Conservation (phyloP, 176 grass and related monocot genomes). For the Rhynchospora breviuscula region DNA sequence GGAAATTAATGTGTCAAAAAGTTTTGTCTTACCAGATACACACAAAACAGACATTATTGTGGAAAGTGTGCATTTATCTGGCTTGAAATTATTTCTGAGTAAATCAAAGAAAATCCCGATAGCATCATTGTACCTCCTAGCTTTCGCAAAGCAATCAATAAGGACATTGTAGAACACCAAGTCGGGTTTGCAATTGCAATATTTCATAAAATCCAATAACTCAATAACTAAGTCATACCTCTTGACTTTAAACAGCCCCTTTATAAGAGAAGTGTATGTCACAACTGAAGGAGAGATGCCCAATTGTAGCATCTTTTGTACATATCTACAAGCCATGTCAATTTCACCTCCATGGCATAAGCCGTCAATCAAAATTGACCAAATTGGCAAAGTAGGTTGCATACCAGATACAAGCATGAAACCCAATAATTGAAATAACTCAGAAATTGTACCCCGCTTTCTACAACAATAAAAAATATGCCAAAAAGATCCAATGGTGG, state of each 20-base stretch:
- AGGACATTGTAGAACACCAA: conserved; percentile 76
- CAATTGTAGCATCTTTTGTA: conserved; percentile 54
- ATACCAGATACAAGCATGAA: conserved; percentile 46
- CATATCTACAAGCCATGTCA: conserved; percentile 39
- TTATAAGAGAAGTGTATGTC: conserved; percentile 68
- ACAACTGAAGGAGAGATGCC: conserved; percentile 51
- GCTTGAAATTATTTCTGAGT: conserved; percentile 40
- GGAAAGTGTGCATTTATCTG: conserved; percentile 69
- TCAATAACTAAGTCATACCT: conserved; percentile 33
- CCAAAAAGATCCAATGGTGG: conserved; percentile 31
- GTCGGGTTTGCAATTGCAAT: conserved; percentile 51
- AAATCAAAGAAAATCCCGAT: conserved; percentile 47
- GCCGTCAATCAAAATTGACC: conserved; percentile 66
- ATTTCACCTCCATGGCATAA: conserved; percentile 44
- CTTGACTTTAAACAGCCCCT: conserved; percentile 51
- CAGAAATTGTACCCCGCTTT: conserved; percentile 39
- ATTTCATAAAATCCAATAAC: conserved; percentile 52
- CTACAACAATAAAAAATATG: conserved; percentile 55
- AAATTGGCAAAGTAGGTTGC: conserved; percentile 40
- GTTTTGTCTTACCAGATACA: conserved; percentile 32
- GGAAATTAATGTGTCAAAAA: conserved; percentile 47
- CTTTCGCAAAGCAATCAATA: conserved; percentile 70
- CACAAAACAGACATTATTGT: conserved; percentile 48
- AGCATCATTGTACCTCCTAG: conserved; percentile 45
- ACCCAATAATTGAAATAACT: conserved; percentile 56